Conservation (phyloP, 1,284 basidiomycete species). For the Boletus semigastroideus region DNA sequence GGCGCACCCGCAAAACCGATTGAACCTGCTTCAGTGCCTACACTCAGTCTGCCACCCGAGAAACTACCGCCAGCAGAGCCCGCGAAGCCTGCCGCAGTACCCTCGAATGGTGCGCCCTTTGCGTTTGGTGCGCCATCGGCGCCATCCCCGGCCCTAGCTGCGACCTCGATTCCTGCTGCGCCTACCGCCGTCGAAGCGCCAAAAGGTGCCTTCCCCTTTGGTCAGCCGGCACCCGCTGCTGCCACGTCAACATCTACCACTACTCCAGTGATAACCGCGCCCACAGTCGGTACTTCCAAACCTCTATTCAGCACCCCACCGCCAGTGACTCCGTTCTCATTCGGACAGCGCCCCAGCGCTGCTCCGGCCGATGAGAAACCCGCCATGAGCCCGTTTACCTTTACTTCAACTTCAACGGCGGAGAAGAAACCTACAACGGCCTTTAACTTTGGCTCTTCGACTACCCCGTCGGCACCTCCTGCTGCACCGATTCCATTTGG, state of each 20-base stretch:
- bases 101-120: conserved; percentile 12
- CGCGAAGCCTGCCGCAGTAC: conserved; percentile 4
- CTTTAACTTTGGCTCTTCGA: conserved; percentile 34
- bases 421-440: conserved; percentile 28
- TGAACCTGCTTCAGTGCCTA: conserved; percentile 10
- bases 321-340: conserved; percentile 28
- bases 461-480: conserved; percentile 22
- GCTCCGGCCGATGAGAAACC: conserved; percentile 24
- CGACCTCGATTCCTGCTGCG: conserved; percentile 1
- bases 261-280: background rate
- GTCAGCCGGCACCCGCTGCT: conserved; percentile 15
- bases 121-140: conserved; percentile 17
- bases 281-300: conserved; percentile 23
- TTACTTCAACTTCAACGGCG: conserved; percentile 21
- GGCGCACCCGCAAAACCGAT: conserved; percentile 19
- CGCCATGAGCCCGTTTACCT: conserved; percentile 28
- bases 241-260: conserved; percentile 9
- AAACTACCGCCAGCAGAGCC: conserved; percentile 8
- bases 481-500: conserved; percentile 31
- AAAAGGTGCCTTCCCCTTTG: conserved; percentile 29
- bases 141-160: background rate
- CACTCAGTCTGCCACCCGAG: conserved; percentile 6
- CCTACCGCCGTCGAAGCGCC: conserved; percentile 19
- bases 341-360: conserved; percentile 24
- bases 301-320: conserved; percentile 27